Conservation (phyloP, 352 stramenopile genomes). For the Phytophthora meadii region DNA sequence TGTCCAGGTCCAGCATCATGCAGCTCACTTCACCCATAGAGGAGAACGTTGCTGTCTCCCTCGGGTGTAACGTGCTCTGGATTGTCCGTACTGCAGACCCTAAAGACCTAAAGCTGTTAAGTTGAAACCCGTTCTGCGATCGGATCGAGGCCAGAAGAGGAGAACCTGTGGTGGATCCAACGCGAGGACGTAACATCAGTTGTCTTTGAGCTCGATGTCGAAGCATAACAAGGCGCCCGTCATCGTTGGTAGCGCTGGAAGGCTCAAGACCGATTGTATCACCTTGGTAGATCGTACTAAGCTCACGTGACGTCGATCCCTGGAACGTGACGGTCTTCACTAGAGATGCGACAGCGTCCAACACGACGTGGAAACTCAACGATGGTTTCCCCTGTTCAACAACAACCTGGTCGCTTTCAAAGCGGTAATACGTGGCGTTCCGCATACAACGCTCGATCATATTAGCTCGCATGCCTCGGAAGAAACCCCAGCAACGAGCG, state of each 20-base stretch:
- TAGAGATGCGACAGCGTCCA: constrained; percentile 48
- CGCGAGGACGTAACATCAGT: constrained; percentile 27
- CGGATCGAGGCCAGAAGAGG: constrained; percentile 21
- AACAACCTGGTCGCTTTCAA: constrained; percentile 45
- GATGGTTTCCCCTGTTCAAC: constrained; percentile 49
- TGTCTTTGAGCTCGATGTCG: constrained; percentile 31
- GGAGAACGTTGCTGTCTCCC: constrained; percentile 55
- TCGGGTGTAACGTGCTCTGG: constrained; percentile 10
- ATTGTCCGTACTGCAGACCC: constrained; percentile 12
- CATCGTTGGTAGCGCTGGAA: constrained; percentile 41
- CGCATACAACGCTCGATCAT: constrained; percentile 66
- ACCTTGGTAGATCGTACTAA: constrained; percentile 63
- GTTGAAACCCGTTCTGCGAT: constrained; percentile 23
- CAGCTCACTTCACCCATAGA: constrained; percentile 64
- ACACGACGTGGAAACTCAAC: constrained; percentile 55
- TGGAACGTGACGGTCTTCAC: constrained; percentile 52
- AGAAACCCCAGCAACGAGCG: constrained; percentile 56
- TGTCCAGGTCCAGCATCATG: constrained; percentile 54
- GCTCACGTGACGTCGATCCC: constrained; percentile 58
- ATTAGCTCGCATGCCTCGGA: constrained; percentile 50
- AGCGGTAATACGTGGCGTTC: constrained; percentile 45
- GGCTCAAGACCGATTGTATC: constrained; percentile 65
- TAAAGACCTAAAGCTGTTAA: constrained; percentile 10
- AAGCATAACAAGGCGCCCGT: constrained; percentile 46
- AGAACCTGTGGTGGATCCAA: constrained; percentile 15